Base-by-base conservation (phyloP, 2,329 filamentous ascomycete species). In the Pyrenochaeta sp. region DNA sequence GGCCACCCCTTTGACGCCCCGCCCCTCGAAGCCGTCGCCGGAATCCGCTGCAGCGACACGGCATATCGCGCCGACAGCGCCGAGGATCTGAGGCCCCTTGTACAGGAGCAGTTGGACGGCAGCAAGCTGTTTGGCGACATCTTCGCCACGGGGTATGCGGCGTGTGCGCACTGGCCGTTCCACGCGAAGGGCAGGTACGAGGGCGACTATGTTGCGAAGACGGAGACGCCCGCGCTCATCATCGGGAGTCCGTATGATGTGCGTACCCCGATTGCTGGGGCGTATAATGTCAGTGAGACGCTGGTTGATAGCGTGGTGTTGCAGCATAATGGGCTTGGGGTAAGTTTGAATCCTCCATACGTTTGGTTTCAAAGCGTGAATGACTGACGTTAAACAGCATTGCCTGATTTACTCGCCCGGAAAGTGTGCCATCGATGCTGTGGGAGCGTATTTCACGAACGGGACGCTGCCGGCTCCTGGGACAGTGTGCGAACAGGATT, bases 231-330 rank as follows among this genome's bases (percentile, higher is more conserved):
- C 2, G 14, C 47, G 4, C 23, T 55, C 11, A 9, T 55, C 7
- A 31, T 52, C 8, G 30, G 41, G 6, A 48, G 23, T 11, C 15
- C 43, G 2, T 38, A 23, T 18, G 52, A 55, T 34, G 5, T 14
- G 10, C 21, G 11, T 6, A 52, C 52, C 6, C 52, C 52, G 17
- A 13, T 55, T 2, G 15, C 19, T 2, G 24, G 23, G n/a, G 52
- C 49, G 18, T 7, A 32, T 4, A 50, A 49, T 22, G 17, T 45
- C 18, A 41, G 29, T 32, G 32, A 23, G 1, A 31, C 35, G 4
- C 42, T 55, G n/a, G 45, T 53, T 17, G 45, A 43, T 7, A 43
- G 36, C 26, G 41, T 47, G 6, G 23, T 55, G 26, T 20, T 55
- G 7, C 20, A 50, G 21, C 32, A 55, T 22, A 41, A 55, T 46